phyloP scores from a whole-genome alignment of 2,329 filamentous ascomycete genomes.

The Botrytis sinoallii region DNA sequence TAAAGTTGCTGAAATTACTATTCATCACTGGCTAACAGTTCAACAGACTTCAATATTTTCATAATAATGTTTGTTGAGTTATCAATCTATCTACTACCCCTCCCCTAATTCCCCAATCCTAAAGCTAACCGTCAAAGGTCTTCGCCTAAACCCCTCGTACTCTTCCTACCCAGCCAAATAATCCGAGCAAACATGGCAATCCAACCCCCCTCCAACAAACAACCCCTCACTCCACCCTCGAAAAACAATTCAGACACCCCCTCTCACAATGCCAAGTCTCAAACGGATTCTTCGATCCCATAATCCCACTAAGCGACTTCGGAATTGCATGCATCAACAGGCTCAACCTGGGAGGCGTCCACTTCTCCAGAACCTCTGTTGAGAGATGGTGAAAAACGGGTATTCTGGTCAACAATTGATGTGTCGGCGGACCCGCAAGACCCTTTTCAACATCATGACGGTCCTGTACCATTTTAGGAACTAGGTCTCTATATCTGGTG shows the following conservation, averaged over 20 bases:
- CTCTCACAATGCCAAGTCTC: background rate
- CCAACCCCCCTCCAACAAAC: background rate
- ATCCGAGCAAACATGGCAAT: background rate
- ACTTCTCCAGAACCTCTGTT: background rate
- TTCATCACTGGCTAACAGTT: background rate
- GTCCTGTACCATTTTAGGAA: background rate
- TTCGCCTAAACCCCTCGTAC: background rate
- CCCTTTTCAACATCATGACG: background rate
- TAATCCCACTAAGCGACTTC: background rate
- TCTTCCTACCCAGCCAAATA: background rate
- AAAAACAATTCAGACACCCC: background rate
- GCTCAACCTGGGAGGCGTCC: background rate
- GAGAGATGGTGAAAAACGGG: background rate
- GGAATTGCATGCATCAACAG: background rate
- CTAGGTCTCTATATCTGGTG: background rate
- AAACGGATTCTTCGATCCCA: background rate
- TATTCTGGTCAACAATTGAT: background rate
- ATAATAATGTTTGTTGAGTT: background rate
- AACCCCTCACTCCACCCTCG: no score
- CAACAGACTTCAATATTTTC: background rate
- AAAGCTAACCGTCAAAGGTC: background rate
- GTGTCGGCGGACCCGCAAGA: background rate
- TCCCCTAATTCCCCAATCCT: background rate
- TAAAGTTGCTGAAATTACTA: background rate
- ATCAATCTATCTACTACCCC: background rate